These are phyloP conservation scores for Candida anutae DNA, from an alignment of 1,139 yeast genomes.

Conservation along the genomic window DNA sequence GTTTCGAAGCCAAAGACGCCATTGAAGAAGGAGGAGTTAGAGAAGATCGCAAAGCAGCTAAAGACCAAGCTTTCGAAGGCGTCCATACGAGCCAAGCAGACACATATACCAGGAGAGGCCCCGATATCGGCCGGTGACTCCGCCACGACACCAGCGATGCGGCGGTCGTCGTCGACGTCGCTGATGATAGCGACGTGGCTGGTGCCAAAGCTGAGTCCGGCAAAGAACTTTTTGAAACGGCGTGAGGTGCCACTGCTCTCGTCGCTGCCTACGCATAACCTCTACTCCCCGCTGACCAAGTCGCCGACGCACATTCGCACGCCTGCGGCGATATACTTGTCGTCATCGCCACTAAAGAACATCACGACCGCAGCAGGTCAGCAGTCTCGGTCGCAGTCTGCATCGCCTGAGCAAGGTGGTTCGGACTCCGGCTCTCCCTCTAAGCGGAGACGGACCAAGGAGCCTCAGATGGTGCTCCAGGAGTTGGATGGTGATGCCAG, in stretches of 20 bases:
- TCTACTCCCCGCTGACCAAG: constrained; percentile 5
- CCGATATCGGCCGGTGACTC: constrained; percentile 17
- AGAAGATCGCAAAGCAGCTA: constrained; percentile 38
- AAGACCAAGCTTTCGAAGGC: constrained; percentile 39
- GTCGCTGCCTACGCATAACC: constrained; percentile 27
- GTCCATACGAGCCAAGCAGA: constrained; percentile 39
- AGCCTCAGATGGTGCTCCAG: constrained; percentile 35
- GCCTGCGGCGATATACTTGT: too few species aligned
- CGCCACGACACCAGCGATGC: constrained; percentile 17
- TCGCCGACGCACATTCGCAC: not conserved
- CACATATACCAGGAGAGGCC: constrained; percentile 8
- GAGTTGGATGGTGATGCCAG: too few species aligned
- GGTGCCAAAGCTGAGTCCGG: constrained; percentile 32
- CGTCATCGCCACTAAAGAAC: too few species aligned
- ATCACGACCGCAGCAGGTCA: too few species aligned
- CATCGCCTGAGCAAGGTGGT: constrained; percentile 6
- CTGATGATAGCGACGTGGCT: constrained; percentile 29
- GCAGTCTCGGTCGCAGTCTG: not conserved
- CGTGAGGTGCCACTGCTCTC: constrained; percentile 30
- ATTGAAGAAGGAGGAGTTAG: constrained; percentile 39
- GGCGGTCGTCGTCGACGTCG: constrained; percentile 23
- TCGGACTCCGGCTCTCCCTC: constrained; percentile 35
- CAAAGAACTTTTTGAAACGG: constrained; percentile 36
- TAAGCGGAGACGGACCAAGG: constrained; percentile 18
- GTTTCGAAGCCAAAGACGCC: constrained; percentile 26